A percentile compares a stretch with the other conserved stretches of the same genome.
phyloP scores from a whole-genome alignment of 306 rosid genomes.

The Benincasa hispida region DNA sequence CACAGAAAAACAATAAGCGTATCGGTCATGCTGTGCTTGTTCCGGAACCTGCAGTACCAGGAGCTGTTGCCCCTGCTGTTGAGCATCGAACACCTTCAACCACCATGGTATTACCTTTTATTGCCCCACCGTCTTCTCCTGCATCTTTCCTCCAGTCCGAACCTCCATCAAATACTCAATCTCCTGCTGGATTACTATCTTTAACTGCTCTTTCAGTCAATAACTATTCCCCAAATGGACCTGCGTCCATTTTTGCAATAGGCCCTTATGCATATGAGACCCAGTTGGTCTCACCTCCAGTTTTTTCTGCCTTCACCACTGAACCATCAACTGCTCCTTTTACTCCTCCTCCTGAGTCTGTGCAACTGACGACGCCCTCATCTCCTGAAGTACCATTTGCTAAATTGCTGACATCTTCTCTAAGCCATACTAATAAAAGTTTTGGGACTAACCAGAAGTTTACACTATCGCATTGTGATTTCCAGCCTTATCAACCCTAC shows the following conservation, averaged over 20 bases:
- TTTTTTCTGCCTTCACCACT: constrained; percentile 77
- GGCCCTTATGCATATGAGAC: constrained; percentile 98
- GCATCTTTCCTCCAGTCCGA: constrained; percentile 86
- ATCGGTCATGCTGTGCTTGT: constrained; percentile 86
- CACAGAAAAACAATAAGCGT: constrained; percentile 61
- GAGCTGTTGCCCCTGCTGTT: constrained; percentile 33
- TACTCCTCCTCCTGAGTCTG: constrained; percentile 95
- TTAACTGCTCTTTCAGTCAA: constrained; percentile 56
- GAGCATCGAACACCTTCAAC: constrained; percentile 46
- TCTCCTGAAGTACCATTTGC: constrained; percentile 99
- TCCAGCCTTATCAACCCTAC: constrained; percentile 76
- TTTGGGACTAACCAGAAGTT: constrained; percentile 52
- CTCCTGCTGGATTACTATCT: constrained; percentile 75
- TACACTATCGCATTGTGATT: constrained; percentile 57
- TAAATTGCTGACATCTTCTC: constrained; percentile 73
- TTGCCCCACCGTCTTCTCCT: constrained; percentile 97
- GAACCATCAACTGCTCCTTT: constrained; percentile 91
- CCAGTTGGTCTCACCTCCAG: constrained; percentile 93
- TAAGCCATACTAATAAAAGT: constrained; percentile 50
- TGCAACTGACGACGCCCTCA: constrained; percentile 86
- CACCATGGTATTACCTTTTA: constrained; percentile 61
- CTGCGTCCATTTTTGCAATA: constrained; percentile 64
- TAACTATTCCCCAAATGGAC: constrained; percentile 63
- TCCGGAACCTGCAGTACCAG: constrained; percentile 60
- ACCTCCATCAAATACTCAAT: constrained; percentile 74